These are phyloP conservation scores for Monilinia fructigena DNA, from an alignment of 2,329 filamentous ascomycete genomes.

Conservation along the genomic window DNA sequence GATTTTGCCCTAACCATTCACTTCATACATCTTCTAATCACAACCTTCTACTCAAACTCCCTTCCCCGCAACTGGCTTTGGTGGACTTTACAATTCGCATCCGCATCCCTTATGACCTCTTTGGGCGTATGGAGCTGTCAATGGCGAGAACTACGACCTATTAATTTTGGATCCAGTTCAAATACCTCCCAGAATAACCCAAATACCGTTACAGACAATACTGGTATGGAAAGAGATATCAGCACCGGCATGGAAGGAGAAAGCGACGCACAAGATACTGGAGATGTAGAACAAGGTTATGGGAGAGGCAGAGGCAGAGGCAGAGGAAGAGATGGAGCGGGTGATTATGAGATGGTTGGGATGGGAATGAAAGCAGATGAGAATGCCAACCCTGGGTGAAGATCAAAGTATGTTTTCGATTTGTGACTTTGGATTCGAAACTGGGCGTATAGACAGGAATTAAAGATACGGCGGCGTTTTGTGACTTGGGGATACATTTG, in stretches of 20 bases:
- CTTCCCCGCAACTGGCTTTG: slow-evolving; percentile 79
- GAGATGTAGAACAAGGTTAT: slow-evolving; percentile 40
- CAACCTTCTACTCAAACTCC: slow-evolving; percentile 73
- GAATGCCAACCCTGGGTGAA: slow-evolving; percentile 26
- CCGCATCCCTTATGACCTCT: slow-evolving; percentile 61
- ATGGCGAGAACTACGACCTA: slow-evolving; percentile 84
- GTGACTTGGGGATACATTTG: neutral
- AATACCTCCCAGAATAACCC: slow-evolving; percentile 28
- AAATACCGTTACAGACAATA: slow-evolving; percentile 26
- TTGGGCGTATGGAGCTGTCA: slow-evolving; percentile 88
- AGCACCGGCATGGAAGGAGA: slow-evolving; percentile 30
- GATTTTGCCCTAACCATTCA: slow-evolving; percentile 93
- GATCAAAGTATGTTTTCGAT: slow-evolving; percentile 2
- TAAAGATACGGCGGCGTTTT: slow-evolving; percentile 19
- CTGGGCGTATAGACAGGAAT: slow-evolving; percentile 28
- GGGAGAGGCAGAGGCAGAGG: slow-evolving; percentile 52
- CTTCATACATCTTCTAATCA: slow-evolving; percentile 74
- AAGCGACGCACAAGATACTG: slow-evolving; percentile 28
- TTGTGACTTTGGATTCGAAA: slow-evolving; percentile 17
- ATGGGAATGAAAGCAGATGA: slow-evolving; percentile 46
- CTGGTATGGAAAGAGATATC: slow-evolving; percentile 24
- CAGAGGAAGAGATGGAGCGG: slow-evolving; percentile 53
- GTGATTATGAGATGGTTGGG: slow-evolving; percentile 66
- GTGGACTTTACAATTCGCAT: slow-evolving; percentile 71
- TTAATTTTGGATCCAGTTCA: slow-evolving; percentile 71